Evolutionary conservation across 139 green algal species (phyloP).

Genomic region (Desmodesmus armatus): DNA sequence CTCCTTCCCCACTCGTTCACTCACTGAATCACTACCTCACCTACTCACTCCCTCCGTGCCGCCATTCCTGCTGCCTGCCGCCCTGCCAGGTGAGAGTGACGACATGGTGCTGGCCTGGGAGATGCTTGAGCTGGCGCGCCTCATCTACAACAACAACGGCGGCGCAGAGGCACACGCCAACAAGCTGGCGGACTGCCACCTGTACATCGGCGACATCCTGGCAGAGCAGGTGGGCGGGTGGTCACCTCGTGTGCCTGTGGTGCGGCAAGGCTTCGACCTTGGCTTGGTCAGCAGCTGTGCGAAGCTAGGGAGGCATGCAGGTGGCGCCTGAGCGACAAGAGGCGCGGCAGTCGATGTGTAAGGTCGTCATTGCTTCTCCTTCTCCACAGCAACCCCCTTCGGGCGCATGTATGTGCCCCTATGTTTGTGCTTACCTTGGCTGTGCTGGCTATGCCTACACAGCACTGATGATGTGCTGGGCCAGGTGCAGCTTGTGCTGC

Average conservation of each 20-base stretch:
- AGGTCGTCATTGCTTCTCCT: too few relatives aligned
- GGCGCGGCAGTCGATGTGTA: neutral
- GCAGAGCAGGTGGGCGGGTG: slow-evolving; percentile 37
- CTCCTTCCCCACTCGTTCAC: neutral
- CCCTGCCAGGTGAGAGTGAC: slow-evolving; percentile 47
- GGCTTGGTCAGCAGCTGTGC: neutral
- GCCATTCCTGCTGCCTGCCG: neutral
- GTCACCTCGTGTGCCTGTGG: too few relatives aligned
- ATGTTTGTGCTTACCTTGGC: too few relatives aligned
- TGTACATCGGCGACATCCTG: slow-evolving; percentile 50
- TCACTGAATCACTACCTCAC: neutral
- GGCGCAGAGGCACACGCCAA: slow-evolving; percentile 20
- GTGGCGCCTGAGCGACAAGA: neutral
- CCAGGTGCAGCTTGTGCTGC: too few relatives aligned
- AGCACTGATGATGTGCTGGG: too few relatives aligned
- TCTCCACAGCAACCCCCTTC: too few relatives aligned
- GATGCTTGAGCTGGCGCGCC: slow-evolving; percentile 56
- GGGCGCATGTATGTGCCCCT: too few relatives aligned
- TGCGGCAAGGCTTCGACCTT: neutral
- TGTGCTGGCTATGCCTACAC: too few relatives aligned
- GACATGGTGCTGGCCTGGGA: slow-evolving; percentile 80
- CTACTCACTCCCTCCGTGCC: neutral
- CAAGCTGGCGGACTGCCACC: slow-evolving; percentile 50
- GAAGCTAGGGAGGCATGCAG: neutral
- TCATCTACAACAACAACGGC: slow-evolving; percentile 41